These are phyloP conservation scores for Pythium pyrilobum DNA, from an alignment of 352 stramenopile genomes.

Conservation along the genomic window DNA sequence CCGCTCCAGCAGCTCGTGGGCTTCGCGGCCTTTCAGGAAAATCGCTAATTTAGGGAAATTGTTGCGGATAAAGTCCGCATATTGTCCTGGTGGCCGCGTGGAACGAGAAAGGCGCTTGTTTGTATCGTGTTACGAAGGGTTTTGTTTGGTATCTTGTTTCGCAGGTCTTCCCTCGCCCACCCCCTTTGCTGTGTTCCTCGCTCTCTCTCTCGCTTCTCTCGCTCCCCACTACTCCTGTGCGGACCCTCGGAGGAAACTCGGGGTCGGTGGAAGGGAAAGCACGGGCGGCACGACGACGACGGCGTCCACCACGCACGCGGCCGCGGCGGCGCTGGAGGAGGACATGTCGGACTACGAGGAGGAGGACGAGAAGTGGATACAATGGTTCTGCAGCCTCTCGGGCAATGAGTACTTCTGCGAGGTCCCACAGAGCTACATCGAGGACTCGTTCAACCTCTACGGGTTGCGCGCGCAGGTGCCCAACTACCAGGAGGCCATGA, in stretches of 20 bases:
- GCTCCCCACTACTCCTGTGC: conserved; percentile 7
- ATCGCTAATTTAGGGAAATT: conserved; percentile 31
- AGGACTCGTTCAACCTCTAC: conserved; percentile 94
- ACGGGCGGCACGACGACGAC: conserved; percentile 10
- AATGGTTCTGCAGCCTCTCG: conserved; percentile 91
- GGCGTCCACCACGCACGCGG: conserved; percentile 12
- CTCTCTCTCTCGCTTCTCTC: neutral
- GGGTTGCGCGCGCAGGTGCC: conserved; percentile 83
- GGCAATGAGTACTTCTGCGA: conserved; percentile 92
- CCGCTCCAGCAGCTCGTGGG: conserved; percentile 54
- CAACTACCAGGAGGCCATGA: conserved; percentile 89
- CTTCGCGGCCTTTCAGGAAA: conserved; percentile 68
- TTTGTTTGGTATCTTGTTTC: conserved; percentile 5
- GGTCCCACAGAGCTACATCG: conserved; percentile 90
- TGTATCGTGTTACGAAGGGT: conserved; percentile 1
- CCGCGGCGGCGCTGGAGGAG: conserved; percentile 23
- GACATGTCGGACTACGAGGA: conserved; percentile 88
- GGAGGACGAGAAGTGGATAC: conserved; percentile 91
- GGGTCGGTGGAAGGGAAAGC: conserved; percentile 8
- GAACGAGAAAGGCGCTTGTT: no score
- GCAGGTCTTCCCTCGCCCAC: conserved; percentile 16
- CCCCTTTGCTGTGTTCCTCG: conserved; percentile 1
- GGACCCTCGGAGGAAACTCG: conserved; percentile 9
- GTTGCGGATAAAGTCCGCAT: neutral
- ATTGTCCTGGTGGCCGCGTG: no score